Conservation (phyloP, 257 asterid species). For the Rubia yunnanensis region DNA sequence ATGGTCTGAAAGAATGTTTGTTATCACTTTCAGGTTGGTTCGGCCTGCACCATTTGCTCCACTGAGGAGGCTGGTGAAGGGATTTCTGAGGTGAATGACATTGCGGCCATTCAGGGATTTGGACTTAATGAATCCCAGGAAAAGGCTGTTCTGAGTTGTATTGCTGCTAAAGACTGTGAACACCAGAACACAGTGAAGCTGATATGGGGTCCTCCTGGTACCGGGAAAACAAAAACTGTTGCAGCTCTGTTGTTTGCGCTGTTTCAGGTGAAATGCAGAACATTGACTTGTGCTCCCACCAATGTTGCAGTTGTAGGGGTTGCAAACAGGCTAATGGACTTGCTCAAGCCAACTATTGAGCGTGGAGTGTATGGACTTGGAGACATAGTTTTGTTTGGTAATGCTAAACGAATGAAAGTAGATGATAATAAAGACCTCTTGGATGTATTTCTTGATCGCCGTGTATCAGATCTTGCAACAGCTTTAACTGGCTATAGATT, state of each 20-base stretch:
- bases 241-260: constrained; percentile 31
- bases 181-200: constrained; percentile 39
- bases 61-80: not conserved
- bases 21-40: constrained; percentile 28
- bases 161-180: constrained; percentile 32
- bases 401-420: constrained; percentile 48
- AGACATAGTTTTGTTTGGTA: constrained; percentile 58
- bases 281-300: constrained; percentile 66
- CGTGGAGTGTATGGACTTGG: constrained; percentile 55
- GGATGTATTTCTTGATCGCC: constrained; percentile 52
- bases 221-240: constrained; percentile 63
- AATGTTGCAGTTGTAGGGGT: constrained; percentile 50
- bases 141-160: constrained; percentile 37
- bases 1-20: no score
- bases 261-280: constrained; percentile 35
- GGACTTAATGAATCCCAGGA: constrained; percentile 47
- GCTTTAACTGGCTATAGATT: constrained; percentile 16
- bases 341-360: constrained; percentile 20
- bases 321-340: constrained; percentile 30
- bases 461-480: constrained; percentile 22
- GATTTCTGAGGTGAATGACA: constrained; percentile 9
- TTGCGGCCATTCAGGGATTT: constrained; percentile 7
- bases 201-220: constrained; percentile 91
- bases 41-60: constrained; percentile 32
- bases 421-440: constrained; percentile 38